Evolutionary conservation across 1,139 yeast genomes (phyloP), one percentile per base, ranked within the genome.

Genomic region (Candida mesenterica): DNA sequence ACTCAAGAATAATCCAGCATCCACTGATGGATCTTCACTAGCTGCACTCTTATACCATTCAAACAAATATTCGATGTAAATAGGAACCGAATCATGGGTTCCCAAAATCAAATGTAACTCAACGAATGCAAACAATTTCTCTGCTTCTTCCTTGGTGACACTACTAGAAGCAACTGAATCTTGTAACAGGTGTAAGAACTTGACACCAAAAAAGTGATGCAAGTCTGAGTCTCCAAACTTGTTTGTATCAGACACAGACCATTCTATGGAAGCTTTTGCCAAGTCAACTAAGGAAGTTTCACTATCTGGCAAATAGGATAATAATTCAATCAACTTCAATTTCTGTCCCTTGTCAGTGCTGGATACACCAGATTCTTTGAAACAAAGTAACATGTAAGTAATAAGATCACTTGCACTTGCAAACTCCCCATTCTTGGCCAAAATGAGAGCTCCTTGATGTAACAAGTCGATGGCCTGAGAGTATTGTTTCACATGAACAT

Each of bases 391-490:
- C 54, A 89, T 58, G 55, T 86, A 88, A 26, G 72, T 58, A n/a
- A 82, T 72, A 49, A 92, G 65, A 56, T 92, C 97, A 22, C 86
- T 73, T 4, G 90, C 87, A 22, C 90, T 82, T 18, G 92, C 94
- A 40, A 73, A 82, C 58, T 87, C 90, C 38, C 76, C 68, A 39
- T 84, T 84, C 40, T 76, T 73, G 24, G 85, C 67, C 39, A 90
- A 71, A 22, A 82, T 77, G 40, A 77, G 65, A 0, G 94, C 74
- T 28, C 92, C 89, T 48, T 80, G 79, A 49, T 76, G 77, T 28
- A 90, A 68, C 39, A 89, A 64, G 37, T 85, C 89, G 36, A 79
- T 70, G 8, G 97, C 96, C 29, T 82, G 82, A 4, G 61, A 59
- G 55, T 74, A 86, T 43, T 83, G 79, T 44, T 78, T 77, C 23